Base-by-base conservation (phyloP, 352 stramenopile genomes). In the Phytophthora brassicae region DNA sequence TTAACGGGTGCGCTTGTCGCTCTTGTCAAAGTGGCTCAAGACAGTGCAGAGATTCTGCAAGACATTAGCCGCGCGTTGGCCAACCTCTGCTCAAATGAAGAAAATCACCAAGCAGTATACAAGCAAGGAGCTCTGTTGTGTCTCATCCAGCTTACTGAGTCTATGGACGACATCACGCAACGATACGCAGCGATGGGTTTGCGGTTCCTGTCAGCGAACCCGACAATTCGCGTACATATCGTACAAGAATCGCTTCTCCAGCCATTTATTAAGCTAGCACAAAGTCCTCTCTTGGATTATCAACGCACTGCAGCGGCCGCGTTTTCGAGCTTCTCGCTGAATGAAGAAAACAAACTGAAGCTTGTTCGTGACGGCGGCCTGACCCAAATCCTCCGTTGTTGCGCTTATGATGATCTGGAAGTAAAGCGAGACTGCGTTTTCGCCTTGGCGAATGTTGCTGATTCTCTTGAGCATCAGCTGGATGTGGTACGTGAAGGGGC, bases 151-250 rank as follows among this genome's bases (percentile, higher is more conserved):
- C 80, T 99, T 0, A 98, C 88, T 0, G 85, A 95, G 36, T 88
- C 87, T 0, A 56, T 63, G 12, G 83, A 97, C 48, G 94, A 98
- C 54, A 79, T 98, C 13, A 97, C 84, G 17, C 95, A 98, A 73
- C 84, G 93, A 48, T 99, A 98, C 64, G 94, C 87, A 17, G 94
- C 92, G 6, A 98, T 98, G 82, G 94, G 92, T 1, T 74, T 98
- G 33, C 90, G 94, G 0, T 99, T 99, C 65, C 74, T 99, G 42
- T 90, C 88, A 17, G 91, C 86, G 12, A 98, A 98, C 70, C 87
- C 92, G 17, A 89, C 98, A 55, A 94, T 99, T 38, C 88, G 95
- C 31, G 85, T 97, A 8, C 82, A 89, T 54, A 96, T 99, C 35
- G 84, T 97, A 11, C 83, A 96, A 46, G 89, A 97, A 61, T 90